These are phyloP conservation scores for Withania somnifera DNA, from an alignment of 305 asterid species.

Conservation along the genomic window DNA sequence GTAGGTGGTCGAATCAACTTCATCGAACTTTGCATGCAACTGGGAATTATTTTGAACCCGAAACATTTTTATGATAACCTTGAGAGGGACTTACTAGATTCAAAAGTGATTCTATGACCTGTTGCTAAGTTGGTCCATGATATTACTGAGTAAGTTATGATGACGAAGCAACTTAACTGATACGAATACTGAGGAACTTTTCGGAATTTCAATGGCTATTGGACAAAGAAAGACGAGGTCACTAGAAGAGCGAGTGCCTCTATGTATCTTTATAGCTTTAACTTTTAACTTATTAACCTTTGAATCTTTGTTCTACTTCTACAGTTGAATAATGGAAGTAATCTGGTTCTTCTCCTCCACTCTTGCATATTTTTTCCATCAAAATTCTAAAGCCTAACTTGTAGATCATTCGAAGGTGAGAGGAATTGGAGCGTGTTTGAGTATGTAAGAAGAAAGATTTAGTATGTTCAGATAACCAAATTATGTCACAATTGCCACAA, in stretches of 20 bases:
- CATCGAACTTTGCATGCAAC: neutral
- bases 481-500: too few relatives aligned
- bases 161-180: neutral
- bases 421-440: neutral
- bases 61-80: too few relatives aligned
- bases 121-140: neutral
- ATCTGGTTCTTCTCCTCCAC: neutral
- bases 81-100: neutral
- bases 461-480: neutral
- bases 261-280: neutral
- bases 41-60: neutral
- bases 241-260: neutral
- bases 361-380: neutral
- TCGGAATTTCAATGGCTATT: neutral
- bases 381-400: neutral
- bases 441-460: neutral
- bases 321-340: neutral
- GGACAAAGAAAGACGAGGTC: neutral
- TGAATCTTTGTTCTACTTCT: neutral
- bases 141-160: neutral
- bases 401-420: neutral
- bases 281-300: neutral
- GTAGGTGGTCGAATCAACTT: neutral
- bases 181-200: neutral
- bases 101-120: neutral